These are phyloP conservation scores for Exophiala calicioides DNA, from an alignment of 2,329 filamentous ascomycete species.

Conservation along the genomic window DNA sequence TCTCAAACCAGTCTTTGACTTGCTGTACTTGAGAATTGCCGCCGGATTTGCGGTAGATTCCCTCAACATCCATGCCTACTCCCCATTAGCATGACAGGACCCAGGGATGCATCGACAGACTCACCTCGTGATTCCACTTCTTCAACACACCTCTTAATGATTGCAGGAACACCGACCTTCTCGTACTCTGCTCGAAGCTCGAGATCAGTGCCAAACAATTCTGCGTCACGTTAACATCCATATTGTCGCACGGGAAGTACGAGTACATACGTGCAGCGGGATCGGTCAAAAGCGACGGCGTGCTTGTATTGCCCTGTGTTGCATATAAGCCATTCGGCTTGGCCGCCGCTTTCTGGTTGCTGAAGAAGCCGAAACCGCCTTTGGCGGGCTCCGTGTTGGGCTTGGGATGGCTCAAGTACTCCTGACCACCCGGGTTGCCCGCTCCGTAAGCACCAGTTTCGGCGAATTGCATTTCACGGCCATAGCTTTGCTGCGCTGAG, in stretches of 20 bases:
- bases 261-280: conserved; percentile 41
- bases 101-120: conserved; percentile 20
- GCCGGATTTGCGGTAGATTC: conserved; percentile 96
- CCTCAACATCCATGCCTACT: conserved; percentile 83
- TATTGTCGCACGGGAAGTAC: neutral
- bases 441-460: conserved; percentile 69
- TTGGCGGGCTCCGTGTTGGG: conserved; percentile 41
- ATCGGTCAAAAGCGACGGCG: conserved; percentile 42
- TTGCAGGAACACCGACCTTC: conserved; percentile 81
- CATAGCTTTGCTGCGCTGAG: conserved; percentile 55
- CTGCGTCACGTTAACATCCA: conserved; percentile 36
- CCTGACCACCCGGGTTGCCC: conserved; percentile 44
- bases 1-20: conserved; percentile 90
- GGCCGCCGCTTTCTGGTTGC: conserved; percentile 48
- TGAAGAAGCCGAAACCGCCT: conserved; percentile 72
- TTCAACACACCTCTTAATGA: conserved; percentile 91
- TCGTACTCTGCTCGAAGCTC: conserved; percentile 83
- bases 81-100: conserved; percentile 22
- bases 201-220: conserved; percentile 86
- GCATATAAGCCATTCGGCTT: conserved; percentile 34
- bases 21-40: conserved; percentile 86
- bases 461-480: conserved; percentile 53
- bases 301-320: conserved; percentile 47
- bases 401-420: conserved; percentile 34
- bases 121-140: conserved; percentile 87